Evolutionary conservation across 2,329 filamentous ascomycete species (phyloP), one percentile per base, ranked within the genome.

Genomic region (Talaromyces sp.): DNA sequence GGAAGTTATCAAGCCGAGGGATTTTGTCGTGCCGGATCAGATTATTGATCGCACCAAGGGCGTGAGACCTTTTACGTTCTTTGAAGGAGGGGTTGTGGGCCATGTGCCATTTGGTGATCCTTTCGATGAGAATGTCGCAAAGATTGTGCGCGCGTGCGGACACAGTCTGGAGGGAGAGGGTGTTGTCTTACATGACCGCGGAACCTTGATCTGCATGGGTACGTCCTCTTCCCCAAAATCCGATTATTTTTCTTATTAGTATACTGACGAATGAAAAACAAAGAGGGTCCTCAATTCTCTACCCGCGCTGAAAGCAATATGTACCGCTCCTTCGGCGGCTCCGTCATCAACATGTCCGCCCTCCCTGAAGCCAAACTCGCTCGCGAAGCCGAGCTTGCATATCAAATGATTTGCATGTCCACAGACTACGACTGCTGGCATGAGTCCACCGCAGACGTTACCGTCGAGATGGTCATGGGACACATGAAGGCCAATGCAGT

Each of bases 391-490:
- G 95, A 99, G 83, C 90, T 99, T 72, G 90, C 90, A 41, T 98
- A 98, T 80, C 93, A 96, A 82, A 96, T 97, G 87, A 96, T 99
- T 74, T 97, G 94, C 84, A 99, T 99, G 95, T 92, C 92, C 39
- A 99, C 95, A 33, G 95, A 99, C 83, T 99, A 99, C 79, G 95
- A 99, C 83, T 98, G 94, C 87, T 99, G 95, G 95, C 90, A 93
- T 60, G 88, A 86, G 22, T 86, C 86, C 58, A 90, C 88, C 65
- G 91, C 91, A 69, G 83, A 86, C 67, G 95, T 99, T 68, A 93
- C 93, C 68, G 95, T 99, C 24, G 91, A 93, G 78, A 96, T 98
- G 91, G 95, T 99, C 64, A 92, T 97, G 88, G 90, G 88, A 67
- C 92, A 96, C 80, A 99, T 99, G 95, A 90, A 90, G 76, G 90